Percentiles rank a stretch among this genome's conserved stretches.
phyloP scores from a whole-genome alignment of 164 flowering plant genomes.

The Liquidambar formosana region DNA sequence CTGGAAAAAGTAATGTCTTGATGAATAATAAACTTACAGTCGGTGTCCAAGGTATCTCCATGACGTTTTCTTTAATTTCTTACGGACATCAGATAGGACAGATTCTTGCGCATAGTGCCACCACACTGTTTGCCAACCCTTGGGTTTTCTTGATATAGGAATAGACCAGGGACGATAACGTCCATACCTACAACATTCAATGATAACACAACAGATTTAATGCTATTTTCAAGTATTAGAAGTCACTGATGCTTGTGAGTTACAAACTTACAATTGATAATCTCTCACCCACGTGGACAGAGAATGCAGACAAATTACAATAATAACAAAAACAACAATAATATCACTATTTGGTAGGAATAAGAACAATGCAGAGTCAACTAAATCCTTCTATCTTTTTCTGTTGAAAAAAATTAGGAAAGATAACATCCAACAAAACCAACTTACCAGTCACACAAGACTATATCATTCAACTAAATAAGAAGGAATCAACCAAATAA shows the following conservation, averaged over 20 bases:
- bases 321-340: too few species aligned
- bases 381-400: too few species aligned
- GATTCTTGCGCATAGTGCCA: constrained; percentile 94
- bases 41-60: constrained; percentile 76
- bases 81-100: constrained; percentile 73
- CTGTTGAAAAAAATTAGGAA: too few species aligned
- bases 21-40: constrained; percentile 53
- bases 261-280: background rate
- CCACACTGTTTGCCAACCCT: constrained; percentile 87
- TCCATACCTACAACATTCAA: constrained; percentile 61
- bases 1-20: background rate
- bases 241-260: background rate
- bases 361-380: too few species aligned
- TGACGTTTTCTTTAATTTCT: constrained; percentile 65
- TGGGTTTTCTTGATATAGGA: constrained; percentile 51
- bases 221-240: background rate
- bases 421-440: too few species aligned
- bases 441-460: too few species aligned
- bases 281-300: background rate
- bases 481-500: too few species aligned
- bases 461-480: too few species aligned
- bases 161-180: constrained; percentile 72
- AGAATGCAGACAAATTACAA: too few species aligned
- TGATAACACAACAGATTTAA: background rate
- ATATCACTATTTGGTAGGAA: too few species aligned